These are phyloP conservation scores for Mycena indigotica DNA, from an alignment of 768 basidiomycete genomes.

Conservation along the genomic window DNA sequence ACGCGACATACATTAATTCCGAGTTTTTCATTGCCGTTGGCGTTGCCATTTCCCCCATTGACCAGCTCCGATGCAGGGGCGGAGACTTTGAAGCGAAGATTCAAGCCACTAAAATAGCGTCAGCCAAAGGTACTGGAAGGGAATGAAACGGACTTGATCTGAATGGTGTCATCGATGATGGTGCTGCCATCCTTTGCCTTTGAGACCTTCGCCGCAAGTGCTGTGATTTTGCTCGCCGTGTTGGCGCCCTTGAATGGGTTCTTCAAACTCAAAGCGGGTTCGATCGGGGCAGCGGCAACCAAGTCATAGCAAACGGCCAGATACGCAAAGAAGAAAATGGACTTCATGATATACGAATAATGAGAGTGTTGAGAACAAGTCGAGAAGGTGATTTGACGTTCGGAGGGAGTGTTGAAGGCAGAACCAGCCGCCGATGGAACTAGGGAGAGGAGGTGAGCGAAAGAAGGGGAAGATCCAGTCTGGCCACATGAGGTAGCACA, in stretches of 20 bases:
- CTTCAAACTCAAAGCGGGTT: not conserved
- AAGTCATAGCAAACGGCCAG: conserved; percentile 2
- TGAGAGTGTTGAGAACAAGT: not conserved
- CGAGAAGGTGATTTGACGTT: conserved; percentile 4
- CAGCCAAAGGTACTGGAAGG: not conserved
- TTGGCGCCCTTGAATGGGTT: not conserved
- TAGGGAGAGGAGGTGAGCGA: not conserved
- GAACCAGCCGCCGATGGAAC: conserved; percentile 11
- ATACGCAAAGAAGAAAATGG: conserved; percentile 5
- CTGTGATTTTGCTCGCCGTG: not conserved
- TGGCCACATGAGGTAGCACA: not conserved
- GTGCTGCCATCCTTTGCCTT: conserved; percentile 30
- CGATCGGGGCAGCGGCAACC: not conserved
- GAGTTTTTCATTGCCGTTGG: conserved; percentile 18
- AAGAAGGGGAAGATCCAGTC: conserved; percentile 1
- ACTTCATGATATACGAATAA: not conserved
- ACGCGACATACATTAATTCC: conserved; percentile 26
- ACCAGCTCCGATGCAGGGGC: conserved; percentile 29
- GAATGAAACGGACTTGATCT: conserved; percentile 26
- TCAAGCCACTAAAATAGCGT: conserved; percentile 19
- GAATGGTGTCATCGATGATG: conserved; percentile 29
- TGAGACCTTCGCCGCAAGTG: conserved; percentile 15
- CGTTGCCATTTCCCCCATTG: conserved; percentile 6
- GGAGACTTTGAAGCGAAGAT: conserved; percentile 32
- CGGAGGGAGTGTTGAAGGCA: conserved; percentile 9